These are phyloP conservation scores for Brassica hybrid DNA, from an alignment of 441 rosid species.

Conservation along the genomic window DNA sequence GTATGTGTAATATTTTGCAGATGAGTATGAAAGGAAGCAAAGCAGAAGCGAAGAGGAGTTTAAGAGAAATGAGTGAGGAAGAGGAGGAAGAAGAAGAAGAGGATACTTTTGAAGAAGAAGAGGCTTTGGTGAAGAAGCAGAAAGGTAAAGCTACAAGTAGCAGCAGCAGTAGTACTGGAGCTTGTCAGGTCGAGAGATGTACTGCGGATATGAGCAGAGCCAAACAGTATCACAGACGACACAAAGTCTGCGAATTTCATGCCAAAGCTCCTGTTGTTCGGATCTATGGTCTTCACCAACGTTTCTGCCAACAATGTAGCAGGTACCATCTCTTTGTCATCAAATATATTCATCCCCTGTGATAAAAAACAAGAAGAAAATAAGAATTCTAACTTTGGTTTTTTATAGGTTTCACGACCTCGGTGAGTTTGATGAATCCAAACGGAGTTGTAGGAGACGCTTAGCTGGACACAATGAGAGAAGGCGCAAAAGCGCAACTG, in stretches of 20 bases:
- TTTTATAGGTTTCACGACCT: slow-evolving; percentile 74
- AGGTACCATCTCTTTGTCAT: slow-evolving; percentile 50
- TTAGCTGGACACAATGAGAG: slow-evolving; percentile 92
- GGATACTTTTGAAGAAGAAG: slow-evolving; percentile 44
- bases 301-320: slow-evolving; percentile 99
- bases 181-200: slow-evolving; percentile 81
- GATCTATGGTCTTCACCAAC: slow-evolving; percentile 64
- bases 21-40: slow-evolving; percentile 57
- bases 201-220: slow-evolving; percentile 62
- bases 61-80: slow-evolving; percentile 54
- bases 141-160: slow-evolving; percentile 48
- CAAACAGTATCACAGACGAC: slow-evolving; percentile 75
- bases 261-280: slow-evolving; percentile 68
- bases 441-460: slow-evolving; percentile 84
- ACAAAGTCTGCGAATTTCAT: slow-evolving; percentile 83
- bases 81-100: slow-evolving; percentile 58
- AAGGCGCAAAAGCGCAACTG: slow-evolving; percentile 67
- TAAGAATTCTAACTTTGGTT: slow-evolving; percentile 14
- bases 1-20: slow-evolving; percentile 17
- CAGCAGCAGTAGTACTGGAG: slow-evolving; percentile 51
- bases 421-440: slow-evolving; percentile 74
- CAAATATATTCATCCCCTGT: neutral
- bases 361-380: neutral
- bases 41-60: slow-evolving; percentile 66
- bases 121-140: slow-evolving; percentile 54